phyloP scores from a whole-genome alignment of 208 protist genomes.

The Acanthamoeba castellanii region DNA sequence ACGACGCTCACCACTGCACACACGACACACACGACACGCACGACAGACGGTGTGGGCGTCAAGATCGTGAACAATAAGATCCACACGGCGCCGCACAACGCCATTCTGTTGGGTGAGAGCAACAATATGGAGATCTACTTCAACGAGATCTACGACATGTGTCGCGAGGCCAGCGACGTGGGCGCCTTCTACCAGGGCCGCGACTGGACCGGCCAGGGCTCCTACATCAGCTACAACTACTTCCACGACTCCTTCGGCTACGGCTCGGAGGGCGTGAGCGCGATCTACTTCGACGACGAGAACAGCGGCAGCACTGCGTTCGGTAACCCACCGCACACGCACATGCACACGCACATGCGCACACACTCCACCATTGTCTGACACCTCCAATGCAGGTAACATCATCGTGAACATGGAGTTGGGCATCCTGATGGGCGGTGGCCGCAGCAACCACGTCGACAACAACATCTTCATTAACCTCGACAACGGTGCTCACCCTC shows the following conservation, averaged over 20 bases:
- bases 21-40: background rate
- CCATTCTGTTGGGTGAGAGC: background rate
- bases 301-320: conserved; percentile 26
- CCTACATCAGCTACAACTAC: conserved; percentile 55
- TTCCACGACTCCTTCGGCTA: conserved; percentile 18
- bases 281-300: conserved; percentile 52
- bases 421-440: conserved; percentile 21
- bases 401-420: background rate
- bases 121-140: conserved; percentile 66
- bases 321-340: background rate
- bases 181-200: conserved; percentile 51
- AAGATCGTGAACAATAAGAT: conserved; percentile 33
- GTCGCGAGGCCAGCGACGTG: background rate
- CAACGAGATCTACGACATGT: conserved; percentile 65
- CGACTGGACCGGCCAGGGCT: conserved; percentile 41
- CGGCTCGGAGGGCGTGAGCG: background rate
- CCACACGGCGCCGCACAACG: background rate
- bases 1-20: background rate
- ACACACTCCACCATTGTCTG: background rate
- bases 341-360: background rate
- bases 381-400: background rate
- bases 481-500: background rate
- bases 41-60: background rate
- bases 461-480: conserved; percentile 65
- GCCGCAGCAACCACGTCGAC: conserved; percentile 1